phyloP scores from a whole-genome alignment of 768 basidiomycete species.

The Mycena chlorophos region DNA sequence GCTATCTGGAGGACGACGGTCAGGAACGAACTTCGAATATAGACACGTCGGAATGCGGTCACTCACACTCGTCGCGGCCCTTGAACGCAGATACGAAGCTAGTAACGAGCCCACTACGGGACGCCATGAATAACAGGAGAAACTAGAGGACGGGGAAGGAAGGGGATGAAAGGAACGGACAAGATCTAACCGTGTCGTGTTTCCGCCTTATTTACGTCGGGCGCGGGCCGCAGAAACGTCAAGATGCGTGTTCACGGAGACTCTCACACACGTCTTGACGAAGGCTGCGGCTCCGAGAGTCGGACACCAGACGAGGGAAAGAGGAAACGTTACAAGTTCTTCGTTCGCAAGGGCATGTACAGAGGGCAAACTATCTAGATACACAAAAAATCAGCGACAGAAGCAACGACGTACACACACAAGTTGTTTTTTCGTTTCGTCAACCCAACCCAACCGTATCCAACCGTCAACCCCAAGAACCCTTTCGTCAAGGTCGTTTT shows the following conservation, averaged over 20 bases:
- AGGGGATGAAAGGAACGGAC: not conserved
- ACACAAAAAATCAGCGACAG: not conserved
- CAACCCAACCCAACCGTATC: not conserved
- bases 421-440: not conserved
- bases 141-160: too few species aligned
- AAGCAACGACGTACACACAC: not conserved
- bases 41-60: too few species aligned
- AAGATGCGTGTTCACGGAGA: not conserved
- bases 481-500: not conserved
- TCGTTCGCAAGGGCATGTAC: too few species aligned
- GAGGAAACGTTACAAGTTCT: too few species aligned
- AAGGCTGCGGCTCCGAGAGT: too few species aligned
- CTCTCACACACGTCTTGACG: too few species aligned
- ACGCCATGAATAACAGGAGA: too few species aligned
- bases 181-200: not conserved
- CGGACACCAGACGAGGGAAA: too few species aligned
- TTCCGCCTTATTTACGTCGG: too few species aligned
- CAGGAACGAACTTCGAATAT: not conserved
- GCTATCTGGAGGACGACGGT: conserved; percentile 35
- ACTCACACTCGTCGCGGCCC: conserved; percentile 47
- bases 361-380: not conserved
- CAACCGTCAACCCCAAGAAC: not conserved
- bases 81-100: conserved; percentile 47
- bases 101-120: conserved; percentile 29
- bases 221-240: too few species aligned